Base-by-base conservation (phyloP, 768 basidiomycete species). In the Cytidiella melzeri region DNA sequence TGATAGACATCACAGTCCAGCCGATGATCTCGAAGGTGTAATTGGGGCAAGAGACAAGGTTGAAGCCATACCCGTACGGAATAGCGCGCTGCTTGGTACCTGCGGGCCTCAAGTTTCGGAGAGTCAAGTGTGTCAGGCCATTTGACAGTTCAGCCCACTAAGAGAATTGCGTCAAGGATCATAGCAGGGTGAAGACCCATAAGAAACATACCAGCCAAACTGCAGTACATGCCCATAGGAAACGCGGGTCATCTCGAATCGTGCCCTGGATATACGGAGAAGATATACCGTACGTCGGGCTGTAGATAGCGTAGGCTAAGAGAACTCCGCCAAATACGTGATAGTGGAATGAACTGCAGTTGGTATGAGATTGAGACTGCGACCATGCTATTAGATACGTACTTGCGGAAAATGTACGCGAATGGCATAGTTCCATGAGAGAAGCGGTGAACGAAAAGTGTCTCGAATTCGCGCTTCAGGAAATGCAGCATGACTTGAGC, bases 381-480 rank as follows among this genome's bases (percentile, higher is more conserved):
- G 13, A 43, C 7, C 30, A 34, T 34, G 27, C n/a, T 4, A 15
- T 45, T n/a, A n/a, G n/a, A 5, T 12, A 57, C 78, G 24, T 48
- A 96, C 95, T 99, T 99, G 65, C 84, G 87, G 73, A 95, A 84
- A 28, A 98, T 77, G 62, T 92, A 89, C 51, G 62, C 60, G 50
- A 84, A 67, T 1, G 95, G 96, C 88, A 98, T 95, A 0, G 95
- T 96, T 1, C 83, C 87, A 67, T 92, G 81, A 25, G 93, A 97
- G 75, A 97, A 98, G 10, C 90, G 87, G 64, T 99, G 96, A 1
- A 99, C 80, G 60, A 92, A 95, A 3, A 94, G 50, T 2, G 96
- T 93, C 68, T 99, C 96, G 18, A 91, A 65, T 61, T 95, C 92
- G 45, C 96, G 85, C 69, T 99, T 99, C 40, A 79, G 52, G 68